Evolutionary conservation across 2,329 filamentous ascomycete genomes (phyloP), one percentile per base, ranked within the genome.

Genomic region (Ophiocordyceps australis): DNA sequence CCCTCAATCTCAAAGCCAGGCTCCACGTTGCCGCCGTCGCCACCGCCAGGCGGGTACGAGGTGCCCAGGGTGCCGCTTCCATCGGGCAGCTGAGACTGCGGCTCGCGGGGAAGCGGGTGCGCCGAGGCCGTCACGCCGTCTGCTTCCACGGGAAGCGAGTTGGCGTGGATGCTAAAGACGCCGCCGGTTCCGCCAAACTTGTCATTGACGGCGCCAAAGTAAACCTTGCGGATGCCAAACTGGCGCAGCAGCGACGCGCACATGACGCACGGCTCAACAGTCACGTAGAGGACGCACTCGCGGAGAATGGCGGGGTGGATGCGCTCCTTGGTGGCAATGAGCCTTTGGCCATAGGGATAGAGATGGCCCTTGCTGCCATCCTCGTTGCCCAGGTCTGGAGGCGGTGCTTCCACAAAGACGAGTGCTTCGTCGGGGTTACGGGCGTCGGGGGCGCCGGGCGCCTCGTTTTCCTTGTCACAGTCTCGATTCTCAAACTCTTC

Each of bases 201-300:
- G 55, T 98, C 89, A 48, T 98, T 98, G 39, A 79, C 71, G 31
- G 85, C 92, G 5, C 89, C 91, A 49, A 89, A 98, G 50, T 86
- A 95, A 17, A 98, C 89, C 37, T 76, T 77, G 33, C 77, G 70
- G 49, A 98, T 83, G 10, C 73, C 69, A 35, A 91, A 75, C 50
- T 98, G 91, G 26, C 83, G 72, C 26, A 98, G 64, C 27, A 91
- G 71, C 6, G 83, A 91, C 9, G 89, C 89, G 46, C 89, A 98
- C 89, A 98, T 98, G 55, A 98, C 82, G 49, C 89, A 98, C 5
- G 89, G 89, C 53, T 98, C 91, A 28, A 98, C 86, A 0, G 89
- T 98, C 25, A 98, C 89, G 50, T 98, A 98, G 26, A 98, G 68
- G 8, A 73, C 77, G 38, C 64, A 65, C 35, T 85, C 68, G 20